These are phyloP conservation scores for Arthroderma uncinatum DNA, from an alignment of 2,329 filamentous ascomycete species.

Conservation along the genomic window DNA sequence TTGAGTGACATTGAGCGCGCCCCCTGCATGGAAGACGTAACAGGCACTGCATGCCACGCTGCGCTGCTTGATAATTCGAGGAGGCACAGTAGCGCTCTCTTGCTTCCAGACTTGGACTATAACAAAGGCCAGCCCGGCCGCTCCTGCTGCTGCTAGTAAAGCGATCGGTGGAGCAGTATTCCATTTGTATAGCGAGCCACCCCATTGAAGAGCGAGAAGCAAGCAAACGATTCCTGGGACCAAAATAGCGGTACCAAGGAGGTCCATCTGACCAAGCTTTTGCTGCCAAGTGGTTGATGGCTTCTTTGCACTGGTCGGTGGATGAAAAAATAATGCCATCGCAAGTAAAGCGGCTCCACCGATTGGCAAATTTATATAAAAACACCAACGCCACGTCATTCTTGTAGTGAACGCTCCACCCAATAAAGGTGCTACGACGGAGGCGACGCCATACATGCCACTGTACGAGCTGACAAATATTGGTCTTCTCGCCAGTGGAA, in stretches of 20 bases:
- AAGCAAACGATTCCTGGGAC: constrained; percentile 26
- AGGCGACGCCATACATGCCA: constrained; percentile 12
- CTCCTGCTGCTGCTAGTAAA: constrained; percentile 15
- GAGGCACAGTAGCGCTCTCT: constrained; percentile 22
- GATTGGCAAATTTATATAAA: constrained; percentile 21
- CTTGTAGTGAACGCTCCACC: constrained; percentile 12
- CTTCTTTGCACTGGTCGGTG: constrained; percentile 3
- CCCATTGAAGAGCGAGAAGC: constrained; percentile 21
- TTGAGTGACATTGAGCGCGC: constrained; percentile 9
- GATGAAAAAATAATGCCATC: constrained; percentile 18
- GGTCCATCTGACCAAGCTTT: constrained; percentile 6
- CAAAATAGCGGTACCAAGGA: constrained; percentile 35
- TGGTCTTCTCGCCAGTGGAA: constrained; percentile 8
- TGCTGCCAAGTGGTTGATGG: constrained; percentile 7
- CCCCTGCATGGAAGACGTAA: constrained; percentile 6
- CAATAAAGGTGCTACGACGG: constrained; percentile 11
- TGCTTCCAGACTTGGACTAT: constrained; percentile 12
- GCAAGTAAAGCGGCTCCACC: constrained; percentile 29
- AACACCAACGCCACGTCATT: constrained; percentile 13
- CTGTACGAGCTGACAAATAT: constrained; percentile 11
- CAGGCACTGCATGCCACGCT: constrained; percentile 5
- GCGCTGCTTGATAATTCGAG: constrained; percentile 23
- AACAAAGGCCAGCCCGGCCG: constrained; percentile 15
- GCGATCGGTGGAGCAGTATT: constrained; percentile 16
- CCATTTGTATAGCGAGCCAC: constrained; percentile 18